phyloP scores from a whole-genome alignment of 345 rosid species.

The Pelargonium nanum region DNA sequence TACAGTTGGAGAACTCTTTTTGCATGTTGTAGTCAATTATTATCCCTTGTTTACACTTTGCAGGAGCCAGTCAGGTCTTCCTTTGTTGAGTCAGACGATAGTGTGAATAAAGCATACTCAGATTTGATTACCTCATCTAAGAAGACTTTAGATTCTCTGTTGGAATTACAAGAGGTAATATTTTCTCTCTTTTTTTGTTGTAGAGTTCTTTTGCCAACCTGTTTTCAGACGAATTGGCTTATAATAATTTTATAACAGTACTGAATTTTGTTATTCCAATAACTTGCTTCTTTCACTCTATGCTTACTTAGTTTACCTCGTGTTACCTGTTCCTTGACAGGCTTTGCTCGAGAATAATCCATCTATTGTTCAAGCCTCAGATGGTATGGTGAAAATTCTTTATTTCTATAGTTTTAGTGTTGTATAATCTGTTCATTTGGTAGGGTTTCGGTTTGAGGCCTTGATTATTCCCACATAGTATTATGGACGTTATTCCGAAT shows the following conservation, averaged over 20 bases:
- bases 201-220: not conserved
- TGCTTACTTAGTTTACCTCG: conserved; percentile 2
- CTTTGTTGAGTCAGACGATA: conserved; percentile 48
- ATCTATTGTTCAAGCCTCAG: conserved; percentile 38
- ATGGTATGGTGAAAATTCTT: conserved; percentile 31
- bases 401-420: not conserved
- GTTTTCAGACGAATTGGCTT: not conserved
- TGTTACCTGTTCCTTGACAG: conserved; percentile 22
- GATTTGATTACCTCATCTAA: conserved; percentile 55
- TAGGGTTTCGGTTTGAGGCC: not conserved
- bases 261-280: conserved; percentile 1
- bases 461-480: no score
- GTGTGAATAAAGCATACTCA: conserved; percentile 42
- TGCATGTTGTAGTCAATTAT: not conserved
- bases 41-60: not conserved
- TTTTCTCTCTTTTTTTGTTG: not conserved
- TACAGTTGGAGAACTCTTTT: not conserved
- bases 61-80: conserved; percentile 60
- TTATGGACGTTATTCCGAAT: no score
- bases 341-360: conserved; percentile 80
- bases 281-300: not conserved
- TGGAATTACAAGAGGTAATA: conserved; percentile 69
- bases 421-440: not conserved
- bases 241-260: not conserved
- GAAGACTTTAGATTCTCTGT: conserved; percentile 61